Evolutionary conservation across 2,329 filamentous ascomycete genomes (phyloP).

Genomic region (Paraphoma sp.): DNA sequence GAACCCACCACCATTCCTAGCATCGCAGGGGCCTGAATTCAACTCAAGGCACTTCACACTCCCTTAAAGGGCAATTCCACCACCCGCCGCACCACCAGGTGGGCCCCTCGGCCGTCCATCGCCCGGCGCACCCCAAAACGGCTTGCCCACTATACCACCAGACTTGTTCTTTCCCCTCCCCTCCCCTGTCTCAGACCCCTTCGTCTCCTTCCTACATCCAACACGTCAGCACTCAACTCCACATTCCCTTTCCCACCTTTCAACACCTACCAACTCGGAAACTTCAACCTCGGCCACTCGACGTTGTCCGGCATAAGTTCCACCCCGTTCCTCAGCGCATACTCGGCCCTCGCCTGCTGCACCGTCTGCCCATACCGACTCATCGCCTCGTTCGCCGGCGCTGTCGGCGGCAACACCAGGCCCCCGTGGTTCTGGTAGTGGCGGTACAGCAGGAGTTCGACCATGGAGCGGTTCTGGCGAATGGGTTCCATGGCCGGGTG

Average conservation of each 20-base stretch:
- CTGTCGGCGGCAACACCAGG: slow-evolving; percentile 9
- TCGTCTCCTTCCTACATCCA: neutral
- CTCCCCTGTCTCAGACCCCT: neutral
- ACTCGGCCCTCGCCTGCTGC: neutral
- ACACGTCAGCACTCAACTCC: no score
- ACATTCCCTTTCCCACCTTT: neutral
- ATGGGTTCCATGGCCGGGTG: slow-evolving; percentile 7
- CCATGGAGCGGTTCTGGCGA: slow-evolving; percentile 6
- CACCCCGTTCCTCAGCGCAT: neutral
- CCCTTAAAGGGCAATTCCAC: neutral
- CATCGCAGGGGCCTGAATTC: no score
- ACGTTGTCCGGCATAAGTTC: neutral
- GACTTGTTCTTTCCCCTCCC: neutral
- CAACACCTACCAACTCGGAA: neutral
- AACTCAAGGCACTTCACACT: no score
- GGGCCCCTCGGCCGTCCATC: neutral
- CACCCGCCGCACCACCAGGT: neutral
- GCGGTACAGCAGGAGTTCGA: slow-evolving; percentile 8
- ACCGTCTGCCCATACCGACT: neutral
- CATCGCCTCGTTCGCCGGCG: neutral
- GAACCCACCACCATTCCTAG: no score
- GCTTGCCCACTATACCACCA: neutral
- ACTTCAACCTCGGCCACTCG: neutral
- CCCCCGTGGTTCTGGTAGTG: slow-evolving; percentile 15
- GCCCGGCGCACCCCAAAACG: neutral